These are phyloP conservation scores for Carpinus fangiana DNA, from an alignment of 306 rosid species.

Conservation along the genomic window DNA sequence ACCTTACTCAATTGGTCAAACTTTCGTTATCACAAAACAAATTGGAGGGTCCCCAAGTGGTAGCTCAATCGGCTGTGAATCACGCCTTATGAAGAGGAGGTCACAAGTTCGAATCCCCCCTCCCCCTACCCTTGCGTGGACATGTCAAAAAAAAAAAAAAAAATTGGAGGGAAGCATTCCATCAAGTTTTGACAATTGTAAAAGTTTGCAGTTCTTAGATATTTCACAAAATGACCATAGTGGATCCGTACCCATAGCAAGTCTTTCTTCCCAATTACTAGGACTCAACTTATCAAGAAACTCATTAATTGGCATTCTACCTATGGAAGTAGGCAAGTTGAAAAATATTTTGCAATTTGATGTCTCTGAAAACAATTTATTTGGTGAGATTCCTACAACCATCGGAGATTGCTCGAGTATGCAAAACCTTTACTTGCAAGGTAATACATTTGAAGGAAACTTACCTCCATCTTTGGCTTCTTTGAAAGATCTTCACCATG, in stretches of 20 bases:
- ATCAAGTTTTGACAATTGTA: slow-evolving; percentile 12
- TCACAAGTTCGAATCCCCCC: too few species aligned
- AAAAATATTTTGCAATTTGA: slow-evolving; percentile 14
- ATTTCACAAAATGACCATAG: slow-evolving; percentile 17
- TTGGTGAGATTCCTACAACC: slow-evolving; percentile 30
- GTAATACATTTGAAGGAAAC: too few species aligned
- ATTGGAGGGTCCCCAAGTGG: too few species aligned
- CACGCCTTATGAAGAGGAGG: too few species aligned
- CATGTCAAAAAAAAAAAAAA: too few species aligned
- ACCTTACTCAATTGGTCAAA: slow-evolving; percentile 22
- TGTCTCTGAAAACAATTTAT: slow-evolving; percentile 31
- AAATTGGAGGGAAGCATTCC: slow-evolving; percentile 41
- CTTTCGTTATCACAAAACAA: slow-evolving; percentile 16
- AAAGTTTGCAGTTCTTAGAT: not conserved
- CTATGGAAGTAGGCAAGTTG: slow-evolving; percentile 16
- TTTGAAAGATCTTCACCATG: too few species aligned
- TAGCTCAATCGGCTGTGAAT: too few species aligned
- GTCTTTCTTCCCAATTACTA: slow-evolving; percentile 5
- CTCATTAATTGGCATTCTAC: slow-evolving; percentile 30
- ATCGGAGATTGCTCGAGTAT: slow-evolving; percentile 33
- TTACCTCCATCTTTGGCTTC: too few species aligned
- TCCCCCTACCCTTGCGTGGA: too few species aligned
- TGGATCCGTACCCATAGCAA: slow-evolving; percentile 33
- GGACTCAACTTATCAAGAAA: slow-evolving; percentile 32
- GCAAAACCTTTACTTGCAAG: slow-evolving; percentile 15